Conservation (phyloP, 2,329 filamentous ascomycete species). For the Trichoderma pleuroti region DNA sequence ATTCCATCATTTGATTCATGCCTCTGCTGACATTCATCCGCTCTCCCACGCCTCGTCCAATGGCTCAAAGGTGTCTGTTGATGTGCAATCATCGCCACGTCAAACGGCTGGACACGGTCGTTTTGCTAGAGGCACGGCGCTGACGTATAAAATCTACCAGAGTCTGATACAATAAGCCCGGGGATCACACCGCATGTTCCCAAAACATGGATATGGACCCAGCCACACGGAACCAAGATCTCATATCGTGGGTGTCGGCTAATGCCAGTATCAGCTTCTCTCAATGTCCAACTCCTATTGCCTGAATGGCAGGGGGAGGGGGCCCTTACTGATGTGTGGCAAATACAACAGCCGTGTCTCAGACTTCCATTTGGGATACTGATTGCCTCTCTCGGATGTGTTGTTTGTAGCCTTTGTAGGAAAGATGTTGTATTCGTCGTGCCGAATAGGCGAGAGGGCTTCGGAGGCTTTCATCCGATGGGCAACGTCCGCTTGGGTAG, state of each 20-base stretch:
- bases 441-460: no score
- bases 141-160: neutral
- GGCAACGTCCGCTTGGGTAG: neutral
- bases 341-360: neutral
- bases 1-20: neutral
- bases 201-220: neutral
- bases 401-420: neutral
- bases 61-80: neutral
- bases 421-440: neutral
- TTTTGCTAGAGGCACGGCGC: neutral
- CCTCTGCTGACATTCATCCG: neutral
- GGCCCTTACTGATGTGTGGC: neutral
- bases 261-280: neutral
- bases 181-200: conserved; percentile 5
- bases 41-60: neutral
- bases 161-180: neutral
- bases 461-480: neutral
- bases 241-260: neutral
- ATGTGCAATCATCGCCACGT: neutral
- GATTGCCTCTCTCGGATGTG: neutral
- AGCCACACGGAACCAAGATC: neutral
- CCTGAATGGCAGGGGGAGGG: neutral
- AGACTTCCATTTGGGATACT: neutral
- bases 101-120: neutral
- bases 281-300: neutral